A percentile compares a stretch with the other conserved stretches of the same genome.
Conservation (phyloP, 805 yeast genomes). For the Blastobotrys americana region DNA sequence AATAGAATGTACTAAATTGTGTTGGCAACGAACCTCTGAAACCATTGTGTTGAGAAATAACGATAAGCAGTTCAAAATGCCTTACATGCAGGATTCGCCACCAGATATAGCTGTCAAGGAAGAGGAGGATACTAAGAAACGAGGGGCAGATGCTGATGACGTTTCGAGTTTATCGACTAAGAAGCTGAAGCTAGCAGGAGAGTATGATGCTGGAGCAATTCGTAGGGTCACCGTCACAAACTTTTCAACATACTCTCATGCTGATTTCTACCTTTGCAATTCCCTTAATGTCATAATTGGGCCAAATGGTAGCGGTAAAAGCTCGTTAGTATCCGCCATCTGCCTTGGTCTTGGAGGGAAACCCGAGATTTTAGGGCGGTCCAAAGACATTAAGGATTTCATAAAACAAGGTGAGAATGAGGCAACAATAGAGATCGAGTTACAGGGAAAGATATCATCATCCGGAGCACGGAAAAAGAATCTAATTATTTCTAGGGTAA, state of each 20-base stretch:
- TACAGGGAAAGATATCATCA: conserved; percentile 35
- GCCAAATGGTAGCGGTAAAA: conserved; percentile 94
- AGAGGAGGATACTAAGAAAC: conserved; percentile 3
- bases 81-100: too few species aligned
- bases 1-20: too few species aligned
- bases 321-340: conserved; percentile 86
- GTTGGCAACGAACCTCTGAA: too few species aligned
- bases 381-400: conserved; percentile 52
- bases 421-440: conserved; percentile 44
- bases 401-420: conserved; percentile 57
- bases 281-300: conserved; percentile 86
- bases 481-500: conserved; percentile 30
- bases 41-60: too few species aligned
- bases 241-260: conserved; percentile 57
- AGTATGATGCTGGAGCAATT: conserved; percentile 44
- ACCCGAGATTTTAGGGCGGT: conserved; percentile 52
- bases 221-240: conserved; percentile 47
- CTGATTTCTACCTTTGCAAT: conserved; percentile 71
- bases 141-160: conserved; percentile 2
- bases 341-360: conserved; percentile 84
- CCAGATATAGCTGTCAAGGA: too few species aligned
- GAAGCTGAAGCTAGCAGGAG: conserved; percentile 4
- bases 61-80: too few species aligned
- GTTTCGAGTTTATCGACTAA: background rate
- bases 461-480: conserved; percentile 13